These are phyloP conservation scores for Alnus rubra DNA, from an alignment of 306 rosid genomes.

Conservation along the genomic window DNA sequence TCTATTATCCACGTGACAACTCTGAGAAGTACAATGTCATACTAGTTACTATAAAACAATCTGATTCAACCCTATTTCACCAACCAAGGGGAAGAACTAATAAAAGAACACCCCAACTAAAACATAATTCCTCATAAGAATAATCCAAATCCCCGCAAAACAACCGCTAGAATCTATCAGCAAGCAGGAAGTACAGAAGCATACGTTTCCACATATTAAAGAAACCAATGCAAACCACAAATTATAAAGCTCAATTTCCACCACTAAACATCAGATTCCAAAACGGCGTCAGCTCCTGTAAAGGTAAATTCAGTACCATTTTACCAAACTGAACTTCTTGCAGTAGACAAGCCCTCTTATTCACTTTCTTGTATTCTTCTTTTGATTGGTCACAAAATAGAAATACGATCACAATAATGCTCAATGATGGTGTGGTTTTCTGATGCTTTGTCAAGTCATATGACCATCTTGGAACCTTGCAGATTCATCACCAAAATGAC, in stretches of 20 bases:
- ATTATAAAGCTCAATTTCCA: conserved; percentile 24
- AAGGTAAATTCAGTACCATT: conserved; percentile 23
- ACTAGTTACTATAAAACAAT: conserved; percentile 5
- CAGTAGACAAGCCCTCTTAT: conserved; percentile 18
- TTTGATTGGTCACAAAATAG: conserved; percentile 24
- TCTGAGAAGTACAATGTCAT: conserved; percentile 18
- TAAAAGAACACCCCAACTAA: neutral
- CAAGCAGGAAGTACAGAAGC: conserved; percentile 23
- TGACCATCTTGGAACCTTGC: conserved; percentile 6
- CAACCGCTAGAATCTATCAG: conserved; percentile 15
- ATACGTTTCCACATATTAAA: neutral
- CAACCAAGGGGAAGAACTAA: conserved; percentile 2
- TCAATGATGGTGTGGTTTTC: conserved; percentile 12
- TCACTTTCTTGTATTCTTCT: conserved; percentile 1
- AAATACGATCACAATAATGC: conserved; percentile 25
- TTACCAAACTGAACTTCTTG: conserved; percentile 35
- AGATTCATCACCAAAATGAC: conserved; percentile 10
- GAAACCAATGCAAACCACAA: conserved; percentile 22
- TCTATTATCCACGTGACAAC: conserved; percentile 14
- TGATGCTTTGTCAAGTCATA: conserved; percentile 14
- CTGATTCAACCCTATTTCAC: conserved; percentile 3
- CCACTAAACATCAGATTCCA: conserved; percentile 32
- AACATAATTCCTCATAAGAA: neutral
- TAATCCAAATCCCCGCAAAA: conserved; percentile 3
- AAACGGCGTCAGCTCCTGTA: conserved; percentile 27